Evolutionary conservation across 106 monocot genomes (phyloP).

Genomic region (Amphibolis antarctica): DNA sequence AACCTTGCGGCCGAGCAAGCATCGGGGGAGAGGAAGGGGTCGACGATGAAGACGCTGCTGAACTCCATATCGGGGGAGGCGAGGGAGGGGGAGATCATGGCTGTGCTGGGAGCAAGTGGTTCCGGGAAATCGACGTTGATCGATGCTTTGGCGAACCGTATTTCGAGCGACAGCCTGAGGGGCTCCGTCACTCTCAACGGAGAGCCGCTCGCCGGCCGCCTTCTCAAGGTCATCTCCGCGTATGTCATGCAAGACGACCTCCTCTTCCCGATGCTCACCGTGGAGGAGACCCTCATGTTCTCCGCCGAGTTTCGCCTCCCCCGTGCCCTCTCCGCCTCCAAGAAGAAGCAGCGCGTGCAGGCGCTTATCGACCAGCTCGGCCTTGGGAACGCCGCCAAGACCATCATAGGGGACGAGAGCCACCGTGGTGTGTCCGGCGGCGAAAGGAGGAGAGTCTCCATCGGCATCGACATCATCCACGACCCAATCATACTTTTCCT

Average conservation of each 20-base stretch:
- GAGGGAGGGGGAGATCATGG: conserved; percentile 68
- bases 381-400: conserved; percentile 32
- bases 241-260: conserved; percentile 92
- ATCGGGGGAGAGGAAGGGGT: neutral
- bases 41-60: conserved; percentile 33
- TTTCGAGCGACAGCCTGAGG: conserved; percentile 40
- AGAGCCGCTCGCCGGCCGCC: conserved; percentile 31
- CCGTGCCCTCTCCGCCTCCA: conserved; percentile 28
- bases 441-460: conserved; percentile 71
- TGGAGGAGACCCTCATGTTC: conserved; percentile 78
- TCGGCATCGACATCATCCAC: conserved; percentile 90
- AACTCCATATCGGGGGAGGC: conserved; percentile 67
- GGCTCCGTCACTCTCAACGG: conserved; percentile 61
- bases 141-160: conserved; percentile 71
- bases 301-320: conserved; percentile 80
- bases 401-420: conserved; percentile 53
- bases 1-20: no score
- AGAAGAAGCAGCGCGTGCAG: conserved; percentile 39
- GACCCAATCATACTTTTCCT: conserved; percentile 84
- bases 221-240: conserved; percentile 64
- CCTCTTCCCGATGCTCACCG: conserved; percentile 75
- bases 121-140: conserved; percentile 74
- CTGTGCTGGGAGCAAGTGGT: conserved; percentile 79
- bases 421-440: conserved; percentile 77
- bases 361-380: conserved; percentile 52